Evolutionary conservation across 495 filamentous ascomycete genomes (phyloP), one percentile per base, ranked within the genome.

Genomic region (Trichoderma parareesei): DNA sequence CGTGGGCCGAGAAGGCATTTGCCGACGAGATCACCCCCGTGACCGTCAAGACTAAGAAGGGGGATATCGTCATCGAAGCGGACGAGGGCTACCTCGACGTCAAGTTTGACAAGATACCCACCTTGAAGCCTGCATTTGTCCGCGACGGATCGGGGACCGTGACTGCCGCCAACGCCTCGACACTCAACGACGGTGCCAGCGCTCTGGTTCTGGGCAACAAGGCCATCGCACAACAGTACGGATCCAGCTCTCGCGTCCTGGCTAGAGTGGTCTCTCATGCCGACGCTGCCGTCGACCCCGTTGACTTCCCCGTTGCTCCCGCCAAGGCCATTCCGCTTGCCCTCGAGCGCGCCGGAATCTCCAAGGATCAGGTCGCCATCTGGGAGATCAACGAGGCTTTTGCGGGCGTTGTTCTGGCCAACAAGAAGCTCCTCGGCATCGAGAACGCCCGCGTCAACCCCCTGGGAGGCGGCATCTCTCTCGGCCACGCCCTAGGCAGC

Each of bases 321-420:
- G 87, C 94, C 37, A 90, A 94, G 72, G 94, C 93, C 0, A 93
- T 98, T 1, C 91, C 93, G 3, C 86, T 95, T 69, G 92, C 91
- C n/a, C 78, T 98, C 55, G 84, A 89, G 71, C 84, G 91, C 63
- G 94, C 94, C 2, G 92, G 93, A 8, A 91, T 98, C 67, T 88
- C 84, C 60, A 88, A 90, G 76, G 87, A 94, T 35, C 88, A 98
- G 69, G 90, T 98, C 27, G 87, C 92, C 3, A 77, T 96, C 3
- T 97, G 93, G 93, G 94, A 98, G 75, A 94, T 98, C 76, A 98
- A 98, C 74, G 94, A 98, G 74, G 94, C 94, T 0, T 98, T 98
- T 74, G 93, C 93, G 14, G 93, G 90, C 0, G 93, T 97, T 14
- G 96, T 97, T 75, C 92, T 93, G 74, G 93, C 93, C 9, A 97